A percentile compares a stretch with the other conserved stretches of the same genome.
phyloP scores from a whole-genome alignment of 805 yeast genomes.

The Pichia ethanolica region DNA sequence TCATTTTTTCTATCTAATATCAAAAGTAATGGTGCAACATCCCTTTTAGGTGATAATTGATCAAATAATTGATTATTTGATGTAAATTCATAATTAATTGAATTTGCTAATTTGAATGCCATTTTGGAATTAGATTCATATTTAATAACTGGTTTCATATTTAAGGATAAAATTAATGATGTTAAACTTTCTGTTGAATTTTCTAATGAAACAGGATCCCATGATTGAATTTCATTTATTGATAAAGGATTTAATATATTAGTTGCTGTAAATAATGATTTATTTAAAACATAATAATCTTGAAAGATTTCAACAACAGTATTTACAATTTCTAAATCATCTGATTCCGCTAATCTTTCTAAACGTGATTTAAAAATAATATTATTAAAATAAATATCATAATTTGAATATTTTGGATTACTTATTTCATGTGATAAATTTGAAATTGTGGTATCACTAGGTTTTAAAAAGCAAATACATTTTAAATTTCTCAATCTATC shows the following conservation, averaged over 20 bases:
- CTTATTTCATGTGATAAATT: slow-evolving; percentile 58
- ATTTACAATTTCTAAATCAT: slow-evolving; percentile 72
- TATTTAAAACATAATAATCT: slow-evolving; percentile 71
- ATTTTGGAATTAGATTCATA: slow-evolving; percentile 64
- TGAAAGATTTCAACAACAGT: slow-evolving; percentile 78
- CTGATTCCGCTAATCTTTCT: slow-evolving; percentile 85
- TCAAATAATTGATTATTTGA: slow-evolving; percentile 61
- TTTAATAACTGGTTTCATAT: slow-evolving; percentile 70
- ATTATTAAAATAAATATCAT: slow-evolving; percentile 75
- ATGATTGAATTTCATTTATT: slow-evolving; percentile 28
- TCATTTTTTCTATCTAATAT: slow-evolving; percentile 81
- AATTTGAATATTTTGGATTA: slow-evolving; percentile 71
- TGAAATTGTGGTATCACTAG: slow-evolving; percentile 57
- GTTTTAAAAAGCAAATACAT: slow-evolving; percentile 74
- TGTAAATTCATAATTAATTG: slow-evolving; percentile 49
- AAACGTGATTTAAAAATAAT: slow-evolving; percentile 65
- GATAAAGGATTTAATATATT: slow-evolving; percentile 20
- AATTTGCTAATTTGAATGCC: slow-evolving; percentile 62
- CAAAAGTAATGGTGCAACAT: slow-evolving; percentile 65
- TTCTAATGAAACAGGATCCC: slow-evolving; percentile 41
- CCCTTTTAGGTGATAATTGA: slow-evolving; percentile 42
- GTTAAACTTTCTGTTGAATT: slow-evolving; percentile 35
- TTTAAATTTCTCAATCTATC: slow-evolving; percentile 72
- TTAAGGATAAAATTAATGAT: slow-evolving; percentile 63
- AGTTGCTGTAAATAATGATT: slow-evolving; percentile 43